Conservation (phyloP, 108 stramenopile genomes). For the Nitzschia sp. region DNA sequence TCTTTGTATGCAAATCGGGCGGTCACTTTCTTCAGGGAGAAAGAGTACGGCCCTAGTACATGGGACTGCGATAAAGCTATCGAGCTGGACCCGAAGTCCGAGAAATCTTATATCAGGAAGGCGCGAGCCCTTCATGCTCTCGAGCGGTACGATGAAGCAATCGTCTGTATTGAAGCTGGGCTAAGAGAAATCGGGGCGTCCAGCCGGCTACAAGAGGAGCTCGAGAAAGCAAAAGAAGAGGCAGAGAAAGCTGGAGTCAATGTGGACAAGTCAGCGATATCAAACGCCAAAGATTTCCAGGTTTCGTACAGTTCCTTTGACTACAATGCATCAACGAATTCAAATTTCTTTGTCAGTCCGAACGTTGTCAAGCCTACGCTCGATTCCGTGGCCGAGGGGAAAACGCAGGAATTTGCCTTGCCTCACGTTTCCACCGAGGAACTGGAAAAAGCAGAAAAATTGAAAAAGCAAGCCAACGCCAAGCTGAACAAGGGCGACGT, state of each 20-base stretch:
- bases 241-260: neutral
- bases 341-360: conserved; percentile 30
- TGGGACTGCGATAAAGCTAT: conserved; percentile 57
- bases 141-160: conserved; percentile 41
- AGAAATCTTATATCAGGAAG: conserved; percentile 62
- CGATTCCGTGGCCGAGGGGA: conserved; percentile 30
- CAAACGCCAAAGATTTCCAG: conserved; percentile 2
- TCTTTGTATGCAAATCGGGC: conserved; percentile 54
- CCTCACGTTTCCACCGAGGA: conserved; percentile 26
- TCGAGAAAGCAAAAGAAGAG: conserved; percentile 23
- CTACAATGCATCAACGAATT: neutral
- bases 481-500: conserved; percentile 60
- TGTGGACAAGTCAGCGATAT: neutral
- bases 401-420: conserved; percentile 22
- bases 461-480: conserved; percentile 60
- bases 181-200: conserved; percentile 18
- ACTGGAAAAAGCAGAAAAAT: conserved; percentile 44
- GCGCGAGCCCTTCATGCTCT: conserved; percentile 30
- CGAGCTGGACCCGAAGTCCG: conserved; percentile 39
- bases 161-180: conserved; percentile 25
- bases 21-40: conserved; percentile 51
- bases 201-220: conserved; percentile 29
- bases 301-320: neutral
- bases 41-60: conserved; percentile 42
- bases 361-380: conserved; percentile 10